phyloP scores from a whole-genome alignment of 306 rosid species.

The Carpinus fangiana region DNA sequence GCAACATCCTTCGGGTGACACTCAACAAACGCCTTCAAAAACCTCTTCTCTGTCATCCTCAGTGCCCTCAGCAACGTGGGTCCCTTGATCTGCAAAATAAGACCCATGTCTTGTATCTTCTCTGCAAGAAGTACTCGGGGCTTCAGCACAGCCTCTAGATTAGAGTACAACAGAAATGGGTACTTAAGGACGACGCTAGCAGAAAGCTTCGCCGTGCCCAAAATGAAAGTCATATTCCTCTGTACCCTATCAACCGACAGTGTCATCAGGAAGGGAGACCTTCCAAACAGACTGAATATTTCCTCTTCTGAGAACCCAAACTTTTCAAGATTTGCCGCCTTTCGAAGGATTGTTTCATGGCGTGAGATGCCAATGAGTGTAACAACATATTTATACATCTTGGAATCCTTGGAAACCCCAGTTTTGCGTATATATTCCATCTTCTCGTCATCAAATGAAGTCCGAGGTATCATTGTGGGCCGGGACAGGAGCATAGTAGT shows the following conservation, averaged over 20 bases:
- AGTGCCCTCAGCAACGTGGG: slow-evolving; percentile 35
- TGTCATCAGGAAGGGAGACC: too few species aligned
- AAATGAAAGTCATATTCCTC: slow-evolving; percentile 74
- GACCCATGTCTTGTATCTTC: slow-evolving; percentile 64
- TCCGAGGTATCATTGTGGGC: slow-evolving; percentile 3
- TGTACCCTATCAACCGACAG: slow-evolving; percentile 73
- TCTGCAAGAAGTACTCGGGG: slow-evolving; percentile 54
- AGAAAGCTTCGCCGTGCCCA: too few species aligned
- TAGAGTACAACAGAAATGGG: slow-evolving; percentile 27
- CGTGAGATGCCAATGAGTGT: too few species aligned
- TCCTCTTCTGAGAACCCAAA: too few species aligned
- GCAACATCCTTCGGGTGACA: slow-evolving; percentile 57
- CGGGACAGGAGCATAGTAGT: slow-evolving; percentile 46
- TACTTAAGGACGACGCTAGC: slow-evolving; percentile 29
- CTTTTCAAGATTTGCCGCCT: too few species aligned
- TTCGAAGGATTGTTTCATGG: too few species aligned
- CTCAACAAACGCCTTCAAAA: slow-evolving; percentile 43
- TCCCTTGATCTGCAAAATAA: slow-evolving; percentile 27
- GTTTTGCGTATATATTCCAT: slow-evolving; percentile 2
- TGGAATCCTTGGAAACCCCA: neutral
- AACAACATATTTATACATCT: too few species aligned
- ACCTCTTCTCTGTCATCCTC: slow-evolving; percentile 75
- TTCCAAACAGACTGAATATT: too few species aligned
- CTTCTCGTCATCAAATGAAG: neutral
- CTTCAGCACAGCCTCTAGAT: slow-evolving; percentile 35